Percentiles rank a stretch among this genome's conserved stretches.
Conservation (phyloP, 495 filamentous ascomycete species). For the Aspergillus homomorphus region DNA sequence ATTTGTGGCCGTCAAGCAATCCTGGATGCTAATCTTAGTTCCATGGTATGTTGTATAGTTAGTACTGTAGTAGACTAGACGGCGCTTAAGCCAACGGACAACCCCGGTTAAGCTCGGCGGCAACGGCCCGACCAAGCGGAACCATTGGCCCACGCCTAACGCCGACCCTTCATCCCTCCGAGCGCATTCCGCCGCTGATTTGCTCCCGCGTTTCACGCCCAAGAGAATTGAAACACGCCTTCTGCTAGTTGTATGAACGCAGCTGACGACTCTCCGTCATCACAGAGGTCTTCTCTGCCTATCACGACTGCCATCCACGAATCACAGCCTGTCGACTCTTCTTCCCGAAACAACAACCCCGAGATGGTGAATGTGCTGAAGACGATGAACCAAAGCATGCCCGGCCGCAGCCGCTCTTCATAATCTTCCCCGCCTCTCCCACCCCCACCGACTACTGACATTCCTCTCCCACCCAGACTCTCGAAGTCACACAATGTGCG, state of each 20-base stretch:
- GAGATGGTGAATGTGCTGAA: not conserved
- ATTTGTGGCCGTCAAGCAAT: too few species aligned
- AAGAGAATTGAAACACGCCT: not conserved
- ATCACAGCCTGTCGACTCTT: not conserved
- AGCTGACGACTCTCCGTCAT: not conserved
- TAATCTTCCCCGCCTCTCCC: not conserved
- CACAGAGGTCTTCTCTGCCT: not conserved
- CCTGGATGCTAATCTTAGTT: too few species aligned
- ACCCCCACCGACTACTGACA: not conserved
- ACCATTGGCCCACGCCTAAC: not conserved
- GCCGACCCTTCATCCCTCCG: not conserved
- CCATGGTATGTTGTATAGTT: too few species aligned
- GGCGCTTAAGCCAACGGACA: not conserved
- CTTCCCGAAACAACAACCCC: not conserved
- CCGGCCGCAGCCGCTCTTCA: not conserved
- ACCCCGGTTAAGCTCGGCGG: too few species aligned
- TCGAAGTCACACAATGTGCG: not conserved
- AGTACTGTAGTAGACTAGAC: too few species aligned
- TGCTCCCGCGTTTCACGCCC: not conserved
- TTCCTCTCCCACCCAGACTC: not conserved
- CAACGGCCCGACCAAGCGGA: not conserved
- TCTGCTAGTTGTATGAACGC: not conserved
- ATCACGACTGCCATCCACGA: not conserved
- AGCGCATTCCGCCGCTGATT: not conserved
- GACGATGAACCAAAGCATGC: not conserved